Base-by-base conservation (phyloP, 768 basidiomycete species). In the Lentinula edodes region DNA sequence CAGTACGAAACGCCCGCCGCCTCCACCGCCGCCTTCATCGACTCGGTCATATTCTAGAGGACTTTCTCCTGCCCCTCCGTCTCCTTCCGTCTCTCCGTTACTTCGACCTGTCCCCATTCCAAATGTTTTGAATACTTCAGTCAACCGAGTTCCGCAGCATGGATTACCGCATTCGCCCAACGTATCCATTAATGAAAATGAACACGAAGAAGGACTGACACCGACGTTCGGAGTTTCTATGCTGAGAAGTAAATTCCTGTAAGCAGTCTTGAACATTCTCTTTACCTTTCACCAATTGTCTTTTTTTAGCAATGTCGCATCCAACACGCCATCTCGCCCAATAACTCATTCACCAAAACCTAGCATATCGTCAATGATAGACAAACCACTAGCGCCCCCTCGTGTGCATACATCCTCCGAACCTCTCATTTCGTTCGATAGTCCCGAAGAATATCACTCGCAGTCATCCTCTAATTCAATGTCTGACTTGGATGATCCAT, bases 1-100 rank as follows among this genome's bases (percentile, higher is more conserved):
- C n/a, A 67, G 72, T 13, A 69, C 72, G 4, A 82, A 78, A 63
- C 79, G 84, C 54, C 78, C 80, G 2, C 86, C 87, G 0, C 87
- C 87, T 0, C 87, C 87, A 1, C 83, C 83, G 1, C 80, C 83
- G n/a, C 70, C 79, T 2, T 52, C 71, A 69, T 61, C 71, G 62
- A 43, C 65, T 61, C 69, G 80, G 73, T 73, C 68, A 50, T 35
- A 45, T 28, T 41, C 58, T 4, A 41, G 18, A 10, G 43, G 32
- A 46, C 65, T 8, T 36, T 65, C 75, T 3, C 71, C 77, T 0
- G 71, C 78, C 34, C 72, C 77, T n/a, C 75, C 76, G 2, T 78
- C 78, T 1, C 77, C 80, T 16, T 64, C 70, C 16, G 72, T 73
- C 28, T 81, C 84, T 0, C 84, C 84, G 18, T 73, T 82, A n/a